A percentile compares a stretch with the other conserved stretches of the same genome.
phyloP scores from a whole-genome alignment of 495 filamentous ascomycete species.

The Neurospora sp. region DNA sequence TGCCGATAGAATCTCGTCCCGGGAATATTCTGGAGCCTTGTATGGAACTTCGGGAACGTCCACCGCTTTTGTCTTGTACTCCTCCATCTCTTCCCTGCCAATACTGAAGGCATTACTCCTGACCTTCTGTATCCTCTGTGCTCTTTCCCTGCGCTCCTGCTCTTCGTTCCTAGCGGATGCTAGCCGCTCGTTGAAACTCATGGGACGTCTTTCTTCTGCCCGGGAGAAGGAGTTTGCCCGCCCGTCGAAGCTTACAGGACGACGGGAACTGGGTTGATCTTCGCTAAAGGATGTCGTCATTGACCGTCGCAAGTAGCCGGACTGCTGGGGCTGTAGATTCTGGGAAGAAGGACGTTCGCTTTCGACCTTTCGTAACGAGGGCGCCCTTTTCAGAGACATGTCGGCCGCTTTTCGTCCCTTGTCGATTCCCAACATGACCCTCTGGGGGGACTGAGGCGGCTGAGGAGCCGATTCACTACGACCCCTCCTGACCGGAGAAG shows the following conservation, averaged over 20 bases:
- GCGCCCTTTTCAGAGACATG: constrained; percentile 72
- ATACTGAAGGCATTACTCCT: constrained; percentile 67
- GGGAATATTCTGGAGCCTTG: constrained; percentile 42
- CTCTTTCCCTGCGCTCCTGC: constrained; percentile 42
- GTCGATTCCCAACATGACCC: constrained; percentile 79
- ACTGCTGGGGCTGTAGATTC: constrained; percentile 1
- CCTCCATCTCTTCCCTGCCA: constrained; percentile 53
- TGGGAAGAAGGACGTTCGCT: constrained; percentile 11
- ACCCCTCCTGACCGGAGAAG: constrained; percentile 58
- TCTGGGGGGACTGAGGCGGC: constrained; percentile 54
- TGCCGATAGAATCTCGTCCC: constrained; percentile 51
- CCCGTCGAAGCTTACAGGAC: constrained; percentile 73
- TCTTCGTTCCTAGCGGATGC: constrained; percentile 55
- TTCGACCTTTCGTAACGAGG: constrained; percentile 31
- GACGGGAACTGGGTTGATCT: constrained; percentile 16
- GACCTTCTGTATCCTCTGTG: constrained; percentile 40
- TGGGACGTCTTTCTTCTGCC: constrained; percentile 33
- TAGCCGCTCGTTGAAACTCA: constrained; percentile 81
- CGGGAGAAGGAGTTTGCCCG: constrained; percentile 20
- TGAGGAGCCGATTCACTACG: constrained; percentile 35
- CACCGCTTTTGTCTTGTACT: constrained; percentile 50
- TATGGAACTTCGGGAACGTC: constrained; percentile 41
- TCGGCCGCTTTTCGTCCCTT: constrained; percentile 74
- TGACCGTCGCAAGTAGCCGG: constrained; percentile 34
- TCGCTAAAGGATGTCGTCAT: constrained; percentile 22